These are phyloP conservation scores for Xylariaceae sp. DNA, from an alignment of 2,329 filamentous ascomycete genomes.

Conservation along the genomic window DNA sequence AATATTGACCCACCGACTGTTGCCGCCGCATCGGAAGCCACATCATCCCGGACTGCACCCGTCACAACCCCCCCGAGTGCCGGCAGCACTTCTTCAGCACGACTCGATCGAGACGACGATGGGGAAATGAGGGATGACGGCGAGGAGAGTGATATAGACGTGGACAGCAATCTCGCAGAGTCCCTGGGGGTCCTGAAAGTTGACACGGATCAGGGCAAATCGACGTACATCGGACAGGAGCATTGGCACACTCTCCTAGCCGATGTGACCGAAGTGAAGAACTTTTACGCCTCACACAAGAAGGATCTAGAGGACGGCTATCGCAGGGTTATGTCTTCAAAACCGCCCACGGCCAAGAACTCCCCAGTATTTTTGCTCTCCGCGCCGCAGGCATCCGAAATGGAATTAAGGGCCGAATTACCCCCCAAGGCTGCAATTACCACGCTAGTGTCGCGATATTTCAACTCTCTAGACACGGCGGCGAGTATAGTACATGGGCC, in stretches of 20 bases:
- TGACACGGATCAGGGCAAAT: constrained; percentile 68
- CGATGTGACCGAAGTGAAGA: constrained; percentile 89
- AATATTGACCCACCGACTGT: constrained; percentile 39
- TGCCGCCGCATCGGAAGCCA: constrained; percentile 31
- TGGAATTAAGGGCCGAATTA: constrained; percentile 72
- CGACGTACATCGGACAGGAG: constrained; percentile 74
- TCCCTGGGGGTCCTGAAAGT: constrained; percentile 80
- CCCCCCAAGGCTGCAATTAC: constrained; percentile 80
- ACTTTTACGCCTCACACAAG: constrained; percentile 79
- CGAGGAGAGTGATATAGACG: constrained; percentile 61
- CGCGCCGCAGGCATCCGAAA: constrained; percentile 62
- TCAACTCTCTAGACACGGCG: constrained; percentile 71
- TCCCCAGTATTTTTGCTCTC: constrained; percentile 77
- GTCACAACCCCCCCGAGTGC: constrained; percentile 34
- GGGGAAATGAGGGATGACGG: constrained; percentile 44
- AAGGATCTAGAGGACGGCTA: constrained; percentile 82
- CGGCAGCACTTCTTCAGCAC: constrained; percentile 42
- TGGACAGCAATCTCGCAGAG: constrained; percentile 61
- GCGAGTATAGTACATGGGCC: constrained; percentile 74
- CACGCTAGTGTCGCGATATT: constrained; percentile 80
- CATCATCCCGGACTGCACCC: constrained; percentile 26
- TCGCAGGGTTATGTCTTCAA: constrained; percentile 66
- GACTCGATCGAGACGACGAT: constrained; percentile 53
- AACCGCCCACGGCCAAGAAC: constrained; percentile 52
- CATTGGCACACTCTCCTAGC: constrained; percentile 77